phyloP scores from a whole-genome alignment of 495 filamentous ascomycete genomes.

The Margaritispora aquatica region DNA sequence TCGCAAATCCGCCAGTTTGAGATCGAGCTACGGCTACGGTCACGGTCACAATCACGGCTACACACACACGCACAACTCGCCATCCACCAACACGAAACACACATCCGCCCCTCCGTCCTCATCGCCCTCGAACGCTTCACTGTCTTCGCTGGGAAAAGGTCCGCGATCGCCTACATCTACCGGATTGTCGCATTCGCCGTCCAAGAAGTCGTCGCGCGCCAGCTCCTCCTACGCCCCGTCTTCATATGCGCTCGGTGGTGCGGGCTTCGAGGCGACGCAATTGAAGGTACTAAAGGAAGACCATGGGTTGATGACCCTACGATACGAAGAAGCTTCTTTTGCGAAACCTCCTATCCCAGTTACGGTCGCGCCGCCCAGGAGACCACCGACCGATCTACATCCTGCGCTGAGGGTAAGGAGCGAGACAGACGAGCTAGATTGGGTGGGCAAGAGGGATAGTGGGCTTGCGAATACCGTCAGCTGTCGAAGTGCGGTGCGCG shows the following conservation, averaged over 20 bases:
- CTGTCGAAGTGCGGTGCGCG: constrained; percentile 3
- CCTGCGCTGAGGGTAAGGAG: constrained; percentile 13
- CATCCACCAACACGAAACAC: no score
- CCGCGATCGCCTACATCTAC: background rate
- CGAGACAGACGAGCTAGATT: background rate
- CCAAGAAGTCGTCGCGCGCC: background rate
- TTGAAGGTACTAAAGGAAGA: constrained; percentile 23
- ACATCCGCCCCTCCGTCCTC: background rate
- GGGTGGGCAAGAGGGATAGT: constrained; percentile 21
- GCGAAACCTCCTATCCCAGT: constrained; percentile 41
- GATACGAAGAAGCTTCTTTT: constrained; percentile 49
- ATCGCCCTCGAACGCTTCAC: background rate
- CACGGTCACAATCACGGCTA: background rate
- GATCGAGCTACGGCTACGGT: background rate
- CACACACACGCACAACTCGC: no score
- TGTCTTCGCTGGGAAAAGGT: background rate
- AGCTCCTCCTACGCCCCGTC: background rate
- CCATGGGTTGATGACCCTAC: constrained; percentile 41
- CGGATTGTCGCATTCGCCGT: background rate
- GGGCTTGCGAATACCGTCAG: constrained; percentile 20
- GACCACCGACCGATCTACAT: constrained; percentile 18
- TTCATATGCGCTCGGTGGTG: background rate
- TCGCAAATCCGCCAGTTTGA: background rate
- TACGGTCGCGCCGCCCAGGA: constrained; percentile 18
- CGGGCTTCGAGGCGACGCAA: background rate